phyloP scores from a whole-genome alignment of 208 protist genomes.

The Leishmania tropica region DNA sequence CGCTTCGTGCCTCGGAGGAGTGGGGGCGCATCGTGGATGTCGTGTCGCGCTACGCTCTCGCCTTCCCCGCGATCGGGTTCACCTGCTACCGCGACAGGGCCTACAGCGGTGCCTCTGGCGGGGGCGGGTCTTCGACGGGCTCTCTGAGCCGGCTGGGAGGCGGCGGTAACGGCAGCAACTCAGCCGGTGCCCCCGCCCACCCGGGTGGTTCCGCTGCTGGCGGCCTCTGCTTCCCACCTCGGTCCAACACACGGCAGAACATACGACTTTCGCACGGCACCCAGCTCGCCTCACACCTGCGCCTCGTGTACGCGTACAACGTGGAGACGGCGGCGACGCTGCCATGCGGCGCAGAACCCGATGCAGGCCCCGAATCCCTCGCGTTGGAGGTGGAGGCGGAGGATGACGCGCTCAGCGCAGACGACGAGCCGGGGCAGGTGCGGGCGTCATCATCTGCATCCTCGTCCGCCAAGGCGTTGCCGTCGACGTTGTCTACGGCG shows the following conservation, averaged over 20 bases:
- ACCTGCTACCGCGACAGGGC: slow-evolving; percentile 56
- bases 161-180: slow-evolving; percentile 6
- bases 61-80: slow-evolving; percentile 78
- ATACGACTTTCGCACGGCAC: slow-evolving; percentile 70
- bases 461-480: background rate
- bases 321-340: background rate
- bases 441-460: background rate
- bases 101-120: slow-evolving; percentile 6
- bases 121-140: background rate
- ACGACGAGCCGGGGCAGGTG: background rate
- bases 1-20: slow-evolving; percentile 91
- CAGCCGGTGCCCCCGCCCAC: background rate
- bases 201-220: background rate
- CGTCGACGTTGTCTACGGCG: background rate
- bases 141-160: slow-evolving; percentile 4
- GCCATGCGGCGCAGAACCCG: background rate
- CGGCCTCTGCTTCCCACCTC: slow-evolving; percentile 58
- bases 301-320: slow-evolving; percentile 54
- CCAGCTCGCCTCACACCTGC: slow-evolving; percentile 56
- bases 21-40: slow-evolving; percentile 92
- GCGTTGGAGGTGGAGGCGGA: background rate
- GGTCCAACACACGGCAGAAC: slow-evolving; percentile 71
- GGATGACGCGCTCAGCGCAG: background rate
- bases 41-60: slow-evolving; percentile 86
- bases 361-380: background rate